Evolutionary conservation across 169 alveolate species (phyloP).

Genomic region (Plasmodium reichenowi): DNA sequence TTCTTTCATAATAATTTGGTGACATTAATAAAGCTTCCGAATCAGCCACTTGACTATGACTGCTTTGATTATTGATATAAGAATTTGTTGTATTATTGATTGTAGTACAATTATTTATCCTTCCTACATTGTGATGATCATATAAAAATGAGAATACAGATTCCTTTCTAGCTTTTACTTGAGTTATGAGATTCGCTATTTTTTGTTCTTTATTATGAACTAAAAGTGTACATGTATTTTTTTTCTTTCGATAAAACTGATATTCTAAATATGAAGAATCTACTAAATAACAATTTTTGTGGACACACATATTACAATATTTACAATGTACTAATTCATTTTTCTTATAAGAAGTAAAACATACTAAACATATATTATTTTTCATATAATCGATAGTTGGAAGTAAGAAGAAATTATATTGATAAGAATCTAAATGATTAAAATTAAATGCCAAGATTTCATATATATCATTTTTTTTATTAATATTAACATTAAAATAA

Average conservation of each 20-base stretch:
- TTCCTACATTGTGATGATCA: neutral
- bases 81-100: neutral
- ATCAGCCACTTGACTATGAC: too few relatives aligned
- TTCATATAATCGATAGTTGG: conserved; percentile 54
- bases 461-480: conserved; percentile 50
- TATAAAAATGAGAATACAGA: neutral
- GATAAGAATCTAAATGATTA: conserved; percentile 56
- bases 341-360: conserved; percentile 55
- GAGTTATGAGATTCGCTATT: neutral
- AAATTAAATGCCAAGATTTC: conserved; percentile 53
- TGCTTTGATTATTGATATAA: too few relatives aligned
- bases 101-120: neutral
- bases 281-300: conserved; percentile 51
- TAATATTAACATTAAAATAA: neutral
- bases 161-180: conserved; percentile 15
- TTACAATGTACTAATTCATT: conserved; percentile 45
- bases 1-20: too few relatives aligned
- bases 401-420: conserved; percentile 46
- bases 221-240: conserved; percentile 20
- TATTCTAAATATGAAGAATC: conserved; percentile 39
- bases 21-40: too few relatives aligned
- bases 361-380: conserved; percentile 58
- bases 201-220: conserved; percentile 42
- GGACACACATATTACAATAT: conserved; percentile 65
- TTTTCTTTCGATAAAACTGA: conserved; percentile 33